Evolutionary conservation across 352 stramenopile genomes (phyloP), one percentile per base, ranked within the genome.

Genomic region (Phytophthora sansomeana): DNA sequence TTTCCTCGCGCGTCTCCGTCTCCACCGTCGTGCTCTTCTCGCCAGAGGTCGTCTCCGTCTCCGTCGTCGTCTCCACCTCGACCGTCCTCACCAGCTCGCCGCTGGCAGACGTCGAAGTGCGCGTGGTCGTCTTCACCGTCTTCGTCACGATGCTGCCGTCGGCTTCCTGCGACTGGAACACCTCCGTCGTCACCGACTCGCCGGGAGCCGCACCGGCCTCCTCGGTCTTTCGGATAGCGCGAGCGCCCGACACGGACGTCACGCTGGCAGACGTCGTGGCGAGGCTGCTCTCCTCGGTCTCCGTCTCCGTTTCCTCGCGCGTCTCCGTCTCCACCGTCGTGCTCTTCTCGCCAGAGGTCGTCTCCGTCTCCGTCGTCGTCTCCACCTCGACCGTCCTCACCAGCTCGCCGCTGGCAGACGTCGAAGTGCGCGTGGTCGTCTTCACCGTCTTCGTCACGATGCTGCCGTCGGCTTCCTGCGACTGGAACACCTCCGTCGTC

Each of bases 401-500:
- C 48, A 53, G 16, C 58, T 59, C 58, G n/a, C 58, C 58, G 28
- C 58, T 58, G 39, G 58, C 29, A 48, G 58, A 33, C 38, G 38
- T 66, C 38, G 58, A 54, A 39, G 30, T 39, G 32, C 48, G 48
- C 26, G 58, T 53, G 30, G 58, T 53, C 39, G 48, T 47, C 58
- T 66, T 59, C 58, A 58, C 58, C 39, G 48, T 59, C 49, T 59
- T 59, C 38, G 48, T 59, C 58, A 58, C 58, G 49, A 66, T 58
- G 58, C 58, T 59, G 49, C 58, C 58, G 29, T 59, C 58, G 16
- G 58, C 49, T 30, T 55, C 49, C 48, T 67, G 49, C 30, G 58
- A 60, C 49, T 67, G 48, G 50, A 67, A 67, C 49, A 67, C 58
- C 58, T 67, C 58, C 49, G 58, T 67, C 58, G 53, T 50, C 41